Base-by-base conservation (phyloP, 306 rosid genomes). In the Lathyrus oleraceus region DNA sequence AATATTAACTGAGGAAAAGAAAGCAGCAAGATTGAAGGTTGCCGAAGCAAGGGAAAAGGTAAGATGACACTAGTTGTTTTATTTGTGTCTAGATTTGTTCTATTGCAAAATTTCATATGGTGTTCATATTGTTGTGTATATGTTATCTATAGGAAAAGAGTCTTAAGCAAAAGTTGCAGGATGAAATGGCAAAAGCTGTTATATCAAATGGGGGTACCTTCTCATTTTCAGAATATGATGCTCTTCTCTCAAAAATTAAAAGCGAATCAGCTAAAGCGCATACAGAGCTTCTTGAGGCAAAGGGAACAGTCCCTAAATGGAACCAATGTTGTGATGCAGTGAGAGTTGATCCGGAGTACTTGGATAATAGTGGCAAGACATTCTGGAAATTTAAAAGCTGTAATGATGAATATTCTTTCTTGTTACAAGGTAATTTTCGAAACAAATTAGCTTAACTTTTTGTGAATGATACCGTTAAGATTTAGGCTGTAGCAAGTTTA, bases 181-280 rank as follows among this genome's bases (percentile, higher is more conserved):
- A 73, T 60, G 73, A 89, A 70, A 47, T 78, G 65, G 85, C 81
- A 9, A 73, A 77, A 75, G 81, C 84, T 51, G 12, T 79, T 66
- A 8, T 73, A 23, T 60, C 69, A 8, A 69, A 76, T 43, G 84
- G 61, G 20, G 59, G 20, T 5, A 67, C 67, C 17, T 62, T 53
- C 61, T 19, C 65, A 21, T 57, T 61, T 44, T 25, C 65, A 6
- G 71, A 82, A 45, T 72, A 79, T 28, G 72, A 71, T n/a, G 61
- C 73, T 61, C 78, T 73, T 54, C 6, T 76, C 69, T 42, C 65
- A 36, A 63, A 78, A 73, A 76, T 94, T 61, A 82, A 79, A 81
- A 77, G 32, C 61, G 84, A 86, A 7, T 79, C 65, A 28, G 95
- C 81, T 78, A 62, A 76, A 68, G 96, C 84, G 45, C 90, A 84